Evolutionary conservation across 208 protist species (phyloP).

Genomic region (Acanthamoeba royreba): DNA sequence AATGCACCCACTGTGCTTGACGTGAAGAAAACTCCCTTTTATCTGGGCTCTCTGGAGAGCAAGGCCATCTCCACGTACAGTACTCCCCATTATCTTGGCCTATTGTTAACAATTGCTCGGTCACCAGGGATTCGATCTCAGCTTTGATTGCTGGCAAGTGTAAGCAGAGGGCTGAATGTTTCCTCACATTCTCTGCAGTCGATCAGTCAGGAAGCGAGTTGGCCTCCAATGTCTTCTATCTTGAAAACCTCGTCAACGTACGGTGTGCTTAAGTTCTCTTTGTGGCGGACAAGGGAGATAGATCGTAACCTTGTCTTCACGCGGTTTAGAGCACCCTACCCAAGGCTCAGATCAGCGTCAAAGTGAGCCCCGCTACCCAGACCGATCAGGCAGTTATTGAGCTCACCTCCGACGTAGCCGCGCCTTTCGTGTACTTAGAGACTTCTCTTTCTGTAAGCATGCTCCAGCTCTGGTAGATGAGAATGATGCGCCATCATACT

Average conservation of each 20-base stretch:
- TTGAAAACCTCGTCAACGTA: neutral
- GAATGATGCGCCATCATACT: neutral
- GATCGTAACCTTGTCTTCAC: too few relatives aligned
- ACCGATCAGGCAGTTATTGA: neutral
- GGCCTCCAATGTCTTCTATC: neutral
- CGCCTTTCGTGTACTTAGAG: neutral
- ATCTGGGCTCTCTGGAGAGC: neutral
- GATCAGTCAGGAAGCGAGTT: neutral
- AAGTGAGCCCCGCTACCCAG: neutral
- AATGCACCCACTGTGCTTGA: neutral
- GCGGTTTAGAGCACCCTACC: neutral
- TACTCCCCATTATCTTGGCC: neutral
- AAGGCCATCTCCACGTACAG: neutral
- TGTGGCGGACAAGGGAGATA: too few relatives aligned
- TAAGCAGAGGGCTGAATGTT: neutral
- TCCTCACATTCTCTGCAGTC: neutral
- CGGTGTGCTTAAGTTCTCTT: neutral
- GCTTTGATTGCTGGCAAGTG: neutral
- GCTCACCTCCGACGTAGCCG: neutral
- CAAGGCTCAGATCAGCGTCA: neutral
- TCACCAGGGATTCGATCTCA: neutral
- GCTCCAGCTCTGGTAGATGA: neutral
- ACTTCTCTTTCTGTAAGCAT: neutral
- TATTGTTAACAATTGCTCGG: too few relatives aligned
- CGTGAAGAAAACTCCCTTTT: neutral